phyloP scores from a whole-genome alignment of 768 basidiomycete species.

The Amanita fuliginea region DNA sequence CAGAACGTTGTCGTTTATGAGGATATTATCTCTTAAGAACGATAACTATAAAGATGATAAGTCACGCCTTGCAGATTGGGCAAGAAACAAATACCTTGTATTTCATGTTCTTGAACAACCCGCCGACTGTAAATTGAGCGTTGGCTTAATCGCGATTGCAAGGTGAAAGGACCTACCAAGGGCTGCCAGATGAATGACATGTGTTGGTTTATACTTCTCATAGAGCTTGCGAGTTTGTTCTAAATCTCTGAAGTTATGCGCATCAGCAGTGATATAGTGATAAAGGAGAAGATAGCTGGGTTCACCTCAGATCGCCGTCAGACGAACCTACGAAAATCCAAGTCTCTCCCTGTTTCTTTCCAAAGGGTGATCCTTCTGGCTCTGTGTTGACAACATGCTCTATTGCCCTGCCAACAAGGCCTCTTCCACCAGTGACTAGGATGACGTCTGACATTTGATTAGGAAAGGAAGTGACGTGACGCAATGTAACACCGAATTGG shows the following conservation, averaged over 20 bases:
- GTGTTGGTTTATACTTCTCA: constrained; percentile 87
- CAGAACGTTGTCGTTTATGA: constrained; percentile 93
- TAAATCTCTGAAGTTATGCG: constrained; percentile 38
- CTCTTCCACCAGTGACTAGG: constrained; percentile 78
- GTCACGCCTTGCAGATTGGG: not conserved
- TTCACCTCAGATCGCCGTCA: constrained; percentile 78
- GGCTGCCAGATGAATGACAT: constrained; percentile 95
- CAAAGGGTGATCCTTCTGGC: constrained; percentile 68
- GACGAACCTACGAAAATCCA: constrained; percentile 79
- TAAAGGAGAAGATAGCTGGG: not conserved
- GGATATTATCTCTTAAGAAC: constrained; percentile 88
- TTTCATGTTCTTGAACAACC: constrained; percentile 93
- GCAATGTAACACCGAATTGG: not conserved
- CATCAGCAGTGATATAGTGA: constrained; percentile 3
- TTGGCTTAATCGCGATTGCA: constrained; percentile 2
- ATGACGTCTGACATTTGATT: constrained; percentile 27
- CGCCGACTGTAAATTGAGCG: constrained; percentile 53
- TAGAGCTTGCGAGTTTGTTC: constrained; percentile 63
- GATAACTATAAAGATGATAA: constrained; percentile 41
- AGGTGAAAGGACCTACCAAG: constrained; percentile 44
- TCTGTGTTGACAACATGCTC: constrained; percentile 70
- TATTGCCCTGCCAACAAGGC: constrained; percentile 82
- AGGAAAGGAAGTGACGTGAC: not conserved
- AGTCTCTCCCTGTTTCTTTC: constrained; percentile 60
- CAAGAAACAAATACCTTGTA: constrained; percentile 47